A percentile compares a stretch with the other conserved stretches of the same genome.
Conservation (phyloP, 805 yeast species). For the Komagataella mondaviorum region DNA sequence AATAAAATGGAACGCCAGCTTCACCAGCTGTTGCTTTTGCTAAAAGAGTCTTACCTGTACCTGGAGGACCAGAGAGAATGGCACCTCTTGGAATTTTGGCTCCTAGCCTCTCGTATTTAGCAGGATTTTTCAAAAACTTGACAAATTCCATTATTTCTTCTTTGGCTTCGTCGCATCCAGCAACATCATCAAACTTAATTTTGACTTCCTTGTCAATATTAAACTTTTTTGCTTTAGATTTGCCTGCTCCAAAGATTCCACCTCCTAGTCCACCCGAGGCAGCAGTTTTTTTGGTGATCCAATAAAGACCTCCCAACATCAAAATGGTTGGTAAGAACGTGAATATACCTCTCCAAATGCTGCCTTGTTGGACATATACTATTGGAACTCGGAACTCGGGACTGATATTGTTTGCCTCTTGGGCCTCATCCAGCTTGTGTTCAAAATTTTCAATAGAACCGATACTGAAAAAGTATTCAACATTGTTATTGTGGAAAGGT, state of each 20-base stretch:
- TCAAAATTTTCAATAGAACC: constrained; percentile 89
- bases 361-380: constrained; percentile 60
- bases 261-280: constrained; percentile 64
- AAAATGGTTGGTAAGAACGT: constrained; percentile 83
- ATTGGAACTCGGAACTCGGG: constrained; percentile 68
- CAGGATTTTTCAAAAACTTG: constrained; percentile 79
- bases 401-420: constrained; percentile 51
- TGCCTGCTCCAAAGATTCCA: constrained; percentile 75
- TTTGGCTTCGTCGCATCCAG: constrained; percentile 95
- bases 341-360: constrained; percentile 43
- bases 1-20: constrained; percentile 93
- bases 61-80: constrained; percentile 94
- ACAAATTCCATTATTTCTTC: constrained; percentile 98
- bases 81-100: constrained; percentile 99
- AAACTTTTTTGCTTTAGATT: constrained; percentile 81
- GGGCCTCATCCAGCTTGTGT: constrained; percentile 61
- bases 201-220: constrained; percentile 87
- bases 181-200: constrained; percentile 85
- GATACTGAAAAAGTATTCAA: constrained; percentile 49
- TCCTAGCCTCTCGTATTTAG: constrained; percentile 82
- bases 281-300: constrained; percentile 44
- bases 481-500: constrained; percentile 16
- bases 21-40: constrained; percentile 99
- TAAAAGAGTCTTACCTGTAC: constrained; percentile 94
- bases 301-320: constrained; percentile 80